Percentiles rank a stretch among this genome's conserved stretches.
phyloP scores from a whole-genome alignment of 805 yeast species.

The Candida tibetensis region DNA sequence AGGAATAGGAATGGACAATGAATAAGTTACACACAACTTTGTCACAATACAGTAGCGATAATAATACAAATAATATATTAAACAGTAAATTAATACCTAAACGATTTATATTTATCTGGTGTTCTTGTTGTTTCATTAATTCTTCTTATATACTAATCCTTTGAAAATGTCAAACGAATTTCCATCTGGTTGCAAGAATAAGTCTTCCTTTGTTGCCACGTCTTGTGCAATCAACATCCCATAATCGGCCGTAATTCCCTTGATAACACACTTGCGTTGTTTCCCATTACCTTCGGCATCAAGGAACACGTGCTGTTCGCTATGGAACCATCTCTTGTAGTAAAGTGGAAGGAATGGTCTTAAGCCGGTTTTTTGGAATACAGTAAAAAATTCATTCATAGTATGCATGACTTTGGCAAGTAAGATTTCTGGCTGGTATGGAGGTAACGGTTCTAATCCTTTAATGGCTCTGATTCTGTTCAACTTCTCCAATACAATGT shows the following conservation, averaged over 20 bases:
- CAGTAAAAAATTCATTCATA: constrained; percentile 59
- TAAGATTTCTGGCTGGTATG: constrained; percentile 47
- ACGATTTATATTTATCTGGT: too few relatives aligned
- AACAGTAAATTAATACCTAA: too few relatives aligned
- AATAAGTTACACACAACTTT: too few relatives aligned
- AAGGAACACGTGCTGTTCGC: constrained; percentile 60
- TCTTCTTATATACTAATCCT: constrained; percentile 65
- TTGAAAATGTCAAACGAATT: constrained; percentile 93
- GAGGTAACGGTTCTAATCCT: constrained; percentile 46
- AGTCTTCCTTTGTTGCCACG: constrained; percentile 44
- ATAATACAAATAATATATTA: too few relatives aligned
- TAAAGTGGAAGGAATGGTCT: constrained; percentile 63
- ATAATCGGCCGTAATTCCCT: constrained; percentile 80
- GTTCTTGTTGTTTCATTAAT: too few relatives aligned
- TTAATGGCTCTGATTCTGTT: constrained; percentile 48
- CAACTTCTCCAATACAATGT: constrained; percentile 59
- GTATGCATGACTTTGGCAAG: constrained; percentile 66
- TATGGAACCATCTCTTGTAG: constrained; percentile 85
- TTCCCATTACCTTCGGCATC: constrained; percentile 50
- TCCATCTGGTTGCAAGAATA: constrained; percentile 92
- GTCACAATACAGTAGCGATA: too few relatives aligned
- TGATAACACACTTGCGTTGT: constrained; percentile 51
- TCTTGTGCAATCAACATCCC: constrained; percentile 83
- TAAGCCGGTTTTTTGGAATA: constrained; percentile 66
- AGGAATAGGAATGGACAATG: too few relatives aligned